These are phyloP conservation scores for Candida nitratophila DNA, from an alignment of 805 yeast species.

Conservation along the genomic window DNA sequence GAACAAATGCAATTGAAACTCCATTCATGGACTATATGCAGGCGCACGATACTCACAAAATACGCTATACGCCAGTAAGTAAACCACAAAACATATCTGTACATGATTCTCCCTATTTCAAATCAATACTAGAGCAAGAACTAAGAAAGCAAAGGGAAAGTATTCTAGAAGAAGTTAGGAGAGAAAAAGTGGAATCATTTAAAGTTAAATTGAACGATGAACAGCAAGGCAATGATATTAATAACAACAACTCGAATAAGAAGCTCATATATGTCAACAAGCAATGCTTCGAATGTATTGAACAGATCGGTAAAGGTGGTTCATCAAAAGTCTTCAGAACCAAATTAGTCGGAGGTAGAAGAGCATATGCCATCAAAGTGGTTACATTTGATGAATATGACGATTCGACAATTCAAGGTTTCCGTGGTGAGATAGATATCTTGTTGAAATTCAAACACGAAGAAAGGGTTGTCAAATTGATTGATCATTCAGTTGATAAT, in stretches of 20 bases:
- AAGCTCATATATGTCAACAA: slow-evolving; percentile 36
- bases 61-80: not conserved
- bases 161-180: slow-evolving; percentile 9
- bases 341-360: slow-evolving; percentile 40
- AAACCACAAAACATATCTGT: not conserved
- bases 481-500: slow-evolving; percentile 29
- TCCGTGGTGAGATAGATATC: slow-evolving; percentile 85
- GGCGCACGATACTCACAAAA: not conserved
- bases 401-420: slow-evolving; percentile 62
- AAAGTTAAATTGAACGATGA: not conserved
- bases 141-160: slow-evolving; percentile 12
- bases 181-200: slow-evolving; percentile 2
- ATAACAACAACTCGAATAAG: not conserved
- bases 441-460: slow-evolving; percentile 51
- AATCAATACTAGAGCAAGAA: slow-evolving; percentile 11
- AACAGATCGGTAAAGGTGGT: slow-evolving; percentile 84
- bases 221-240: not conserved
- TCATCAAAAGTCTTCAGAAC: slow-evolving; percentile 87
- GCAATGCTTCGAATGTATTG: slow-evolving; percentile 63
- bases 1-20: not conserved
- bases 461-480: slow-evolving; percentile 62
- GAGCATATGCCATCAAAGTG: slow-evolving; percentile 70
- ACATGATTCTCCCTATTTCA: slow-evolving; percentile 7
- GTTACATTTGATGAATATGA: slow-evolving; percentile 80
- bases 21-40: slow-evolving; percentile 2